Evolutionary conservation across 495 filamentous ascomycete species (phyloP), one percentile per base, ranked within the genome.

Genomic region (Aspergillus bertholletiae): DNA sequence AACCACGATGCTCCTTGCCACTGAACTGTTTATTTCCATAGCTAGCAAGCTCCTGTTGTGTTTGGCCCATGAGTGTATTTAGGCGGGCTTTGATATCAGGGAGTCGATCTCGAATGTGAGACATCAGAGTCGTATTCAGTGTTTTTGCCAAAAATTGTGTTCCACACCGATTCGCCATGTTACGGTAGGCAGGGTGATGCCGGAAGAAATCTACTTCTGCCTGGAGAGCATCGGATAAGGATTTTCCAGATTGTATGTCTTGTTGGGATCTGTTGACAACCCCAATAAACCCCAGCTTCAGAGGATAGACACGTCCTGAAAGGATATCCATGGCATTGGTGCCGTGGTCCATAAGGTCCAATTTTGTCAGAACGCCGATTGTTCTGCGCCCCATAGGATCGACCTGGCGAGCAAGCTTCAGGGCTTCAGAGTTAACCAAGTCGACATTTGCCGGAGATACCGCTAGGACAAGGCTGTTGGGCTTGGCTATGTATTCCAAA

Each of bases 1-100:
- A 95, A 7, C 94, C 94, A 34, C 95, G 80, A 61, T 99, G 94
- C 65, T 97, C 94, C 68, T 97, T 96, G 48, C 94, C 94, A 56
- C 89, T 96, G 64, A 99, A 99, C 54, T 96, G 90, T 76, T 93
- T 96, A 69, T 96, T 94, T 17, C 94, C 94, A 65, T 99, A 99
- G 69, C 92, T 96, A 23, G 94, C 95, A 44, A 99, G 82, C 67
- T 99, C 94, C 73, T 99, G 94, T 61, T 99, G 95, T 20, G 94
- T 99, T 68, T 99, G 94, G 6, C 94, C 94, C 95, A 99, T 99
- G 48, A 99, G 71, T 0, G 94, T 99, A 63, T 99, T 99, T 34
- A 99, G 78, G 24, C 94, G 84, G 22, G 94, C 94, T 69, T 99
- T 99, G 72, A 99, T 99, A 71, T 99, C 94, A 4, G 94, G 94